phyloP scores from a whole-genome alignment of 1,284 basidiomycete genomes.

The Tylopilus sp. region DNA sequence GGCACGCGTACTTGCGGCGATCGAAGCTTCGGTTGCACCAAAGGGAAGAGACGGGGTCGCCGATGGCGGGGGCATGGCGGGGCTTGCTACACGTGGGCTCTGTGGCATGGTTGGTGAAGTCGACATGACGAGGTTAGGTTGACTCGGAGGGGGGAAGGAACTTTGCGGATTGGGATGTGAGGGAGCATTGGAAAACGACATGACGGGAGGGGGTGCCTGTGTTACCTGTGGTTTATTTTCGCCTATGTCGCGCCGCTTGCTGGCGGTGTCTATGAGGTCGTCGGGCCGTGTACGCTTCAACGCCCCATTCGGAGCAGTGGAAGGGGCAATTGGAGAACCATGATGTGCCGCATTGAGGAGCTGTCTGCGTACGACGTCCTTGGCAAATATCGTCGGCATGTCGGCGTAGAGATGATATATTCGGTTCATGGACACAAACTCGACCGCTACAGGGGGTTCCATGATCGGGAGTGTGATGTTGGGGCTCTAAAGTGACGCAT shows the following conservation, averaged over 20 bases:
- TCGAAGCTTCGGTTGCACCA: constrained; percentile 33
- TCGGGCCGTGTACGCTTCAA: constrained; percentile 64
- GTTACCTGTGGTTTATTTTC: constrained; percentile 44
- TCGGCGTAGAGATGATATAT: constrained; percentile 62
- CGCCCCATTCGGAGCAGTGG: constrained; percentile 19
- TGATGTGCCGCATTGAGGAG: constrained; percentile 22
- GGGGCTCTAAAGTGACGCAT: constrained; percentile 24
- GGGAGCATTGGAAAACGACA: constrained; percentile 24
- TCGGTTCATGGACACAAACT: constrained; percentile 50
- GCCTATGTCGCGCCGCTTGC: constrained; percentile 70
- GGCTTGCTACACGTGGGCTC: constrained; percentile 29
- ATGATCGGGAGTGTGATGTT: constrained; percentile 48
- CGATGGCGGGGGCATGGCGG: constrained; percentile 25
- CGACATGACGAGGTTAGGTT: constrained; percentile 15
- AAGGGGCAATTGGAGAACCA: constrained; percentile 17
- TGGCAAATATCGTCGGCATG: constrained; percentile 56
- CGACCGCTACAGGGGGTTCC: constrained; percentile 52
- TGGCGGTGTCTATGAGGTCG: constrained; percentile 40
- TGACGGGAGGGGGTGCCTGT: constrained; percentile 34
- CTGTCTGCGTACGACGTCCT: constrained; percentile 55
- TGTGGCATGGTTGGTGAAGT: constrained; percentile 22
- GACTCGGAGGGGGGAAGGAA: constrained; percentile 13
- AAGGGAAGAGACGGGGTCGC: constrained; percentile 26
- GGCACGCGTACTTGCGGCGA: constrained; percentile 36
- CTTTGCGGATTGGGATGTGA: constrained; percentile 18